phyloP scores from a whole-genome alignment of 2,329 filamentous ascomycete species.

The Alternaria consortialis region DNA sequence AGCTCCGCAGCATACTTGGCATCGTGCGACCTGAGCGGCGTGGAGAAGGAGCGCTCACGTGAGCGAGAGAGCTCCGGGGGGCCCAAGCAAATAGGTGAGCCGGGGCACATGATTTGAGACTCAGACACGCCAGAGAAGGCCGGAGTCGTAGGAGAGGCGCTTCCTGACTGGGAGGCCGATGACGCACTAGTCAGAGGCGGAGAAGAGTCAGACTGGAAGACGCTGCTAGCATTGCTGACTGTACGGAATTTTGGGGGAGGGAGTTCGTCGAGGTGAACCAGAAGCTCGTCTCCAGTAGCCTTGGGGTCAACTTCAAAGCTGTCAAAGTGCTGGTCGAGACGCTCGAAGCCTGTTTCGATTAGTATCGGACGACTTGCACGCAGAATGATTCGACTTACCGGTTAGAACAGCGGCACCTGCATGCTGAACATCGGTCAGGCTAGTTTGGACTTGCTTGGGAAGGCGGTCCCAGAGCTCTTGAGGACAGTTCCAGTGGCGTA shows the following conservation, averaged over 20 bases:
- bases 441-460: conserved; percentile 45
- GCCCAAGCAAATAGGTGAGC: conserved; percentile 44
- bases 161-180: conserved; percentile 36
- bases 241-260: conserved; percentile 37
- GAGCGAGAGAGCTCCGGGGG: conserved; percentile 23
- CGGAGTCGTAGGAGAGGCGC: conserved; percentile 33
- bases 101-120: conserved; percentile 34
- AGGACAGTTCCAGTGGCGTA: conserved; percentile 51
- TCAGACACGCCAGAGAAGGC: conserved; percentile 19
- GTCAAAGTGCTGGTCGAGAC: conserved; percentile 40
- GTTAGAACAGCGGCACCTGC: conserved; percentile 58
- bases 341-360: conserved; percentile 40
- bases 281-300: conserved; percentile 33
- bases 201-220: conserved; percentile 35
- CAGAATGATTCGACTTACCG: conserved; percentile 38
- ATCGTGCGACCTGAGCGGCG: conserved; percentile 46
- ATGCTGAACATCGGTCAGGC: conserved; percentile 51
- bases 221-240: conserved; percentile 44
- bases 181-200: conserved; percentile 37
- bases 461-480: conserved; percentile 50
- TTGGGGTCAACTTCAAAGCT: conserved; percentile 25
- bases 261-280: conserved; percentile 37
- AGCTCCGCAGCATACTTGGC: conserved; percentile 48
- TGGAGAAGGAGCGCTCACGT: conserved; percentile 46
- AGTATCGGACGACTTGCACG: conserved; percentile 17